Conservation (phyloP, 1,284 basidiomycete species). For the Cryptococcus hybrid region DNA sequence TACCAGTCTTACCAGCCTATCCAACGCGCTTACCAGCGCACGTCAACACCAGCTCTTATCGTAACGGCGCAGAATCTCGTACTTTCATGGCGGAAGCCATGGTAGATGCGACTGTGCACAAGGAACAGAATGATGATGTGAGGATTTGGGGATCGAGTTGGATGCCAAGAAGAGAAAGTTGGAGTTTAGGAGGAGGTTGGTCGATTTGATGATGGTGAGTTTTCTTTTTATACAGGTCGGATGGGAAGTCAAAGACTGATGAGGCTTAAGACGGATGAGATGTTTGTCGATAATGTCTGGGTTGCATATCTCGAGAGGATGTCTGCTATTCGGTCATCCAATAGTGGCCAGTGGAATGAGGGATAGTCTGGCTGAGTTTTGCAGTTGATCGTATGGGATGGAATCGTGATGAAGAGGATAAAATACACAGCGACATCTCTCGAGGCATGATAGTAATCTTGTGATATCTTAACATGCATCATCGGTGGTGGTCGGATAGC, state of each 20-base stretch:
- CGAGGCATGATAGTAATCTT: too few species aligned
- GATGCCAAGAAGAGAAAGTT: conserved; percentile 11
- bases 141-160: conserved; percentile 3
- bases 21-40: not conserved
- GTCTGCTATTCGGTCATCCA: conserved; percentile 2
- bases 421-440: too few species aligned
- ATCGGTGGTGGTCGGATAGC: too few species aligned
- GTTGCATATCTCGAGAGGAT: conserved; percentile 12
- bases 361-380: not conserved
- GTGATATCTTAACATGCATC: too few species aligned
- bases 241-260: not conserved
- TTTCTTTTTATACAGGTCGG: not conserved
- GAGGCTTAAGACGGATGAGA: conserved; percentile 13
- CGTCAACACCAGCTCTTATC: not conserved
- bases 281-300: conserved; percentile 23
- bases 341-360: conserved; percentile 2
- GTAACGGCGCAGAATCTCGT: conserved; percentile 2
- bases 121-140: conserved; percentile 5
- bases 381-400: too few species aligned
- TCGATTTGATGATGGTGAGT: conserved; percentile 20
- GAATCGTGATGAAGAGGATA: too few species aligned
- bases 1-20: not conserved
- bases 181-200: conserved; percentile 15
- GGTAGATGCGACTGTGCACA: conserved; percentile 5
- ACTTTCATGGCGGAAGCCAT: conserved; percentile 9